Base-by-base conservation (phyloP, 306 rosid genomes). In the Quercus suber region DNA sequence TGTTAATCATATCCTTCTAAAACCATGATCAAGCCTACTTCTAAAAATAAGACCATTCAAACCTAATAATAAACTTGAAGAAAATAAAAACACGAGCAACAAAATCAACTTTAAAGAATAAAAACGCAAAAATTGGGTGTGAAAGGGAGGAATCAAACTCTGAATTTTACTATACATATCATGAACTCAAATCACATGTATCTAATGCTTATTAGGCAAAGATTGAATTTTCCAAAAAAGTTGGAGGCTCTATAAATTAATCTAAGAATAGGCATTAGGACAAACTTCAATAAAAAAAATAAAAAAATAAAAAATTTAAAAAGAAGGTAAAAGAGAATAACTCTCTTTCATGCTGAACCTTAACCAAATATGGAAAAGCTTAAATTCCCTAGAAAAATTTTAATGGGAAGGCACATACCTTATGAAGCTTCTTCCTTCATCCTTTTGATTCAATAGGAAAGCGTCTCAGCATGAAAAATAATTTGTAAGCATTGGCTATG, bases 361-460 rank as follows among this genome's bases (percentile, higher is more conserved):
- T 59, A 31, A 59, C 67, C 30, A 11, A 23, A 10, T 23, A 59
- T 23, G 18, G 17, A 59, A 23, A 59, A 59, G 6, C 51, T 6
- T 43, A 43, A 43, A 43, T 43, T 43, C 51, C 51, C 74, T 57
- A 78, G 81, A 76, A 53, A 49, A 78, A 79, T 27, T 53, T 23
- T 58, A 81, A 82, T 75, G 21, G 72, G 69, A 81, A 73, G 84
- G 81, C 69, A 75, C 80, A 73, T 80, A 91, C 99, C 99, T 95
- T 98, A 57, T 91, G 89, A 81, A 95, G 98, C 80, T 93, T 95
- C 93, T 93, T 93, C 82, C 98, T 89, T 89, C 98, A 90, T 84
- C 98, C 99, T 84, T 90, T 95, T 33, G 99, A 95, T 87, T 95
- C 99, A 58, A 93, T 91, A 27, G 99, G 99, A 86, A 95, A 95